Conservation (phyloP, 2,329 filamentous ascomycete genomes). For the Aspergillus sp. region DNA sequence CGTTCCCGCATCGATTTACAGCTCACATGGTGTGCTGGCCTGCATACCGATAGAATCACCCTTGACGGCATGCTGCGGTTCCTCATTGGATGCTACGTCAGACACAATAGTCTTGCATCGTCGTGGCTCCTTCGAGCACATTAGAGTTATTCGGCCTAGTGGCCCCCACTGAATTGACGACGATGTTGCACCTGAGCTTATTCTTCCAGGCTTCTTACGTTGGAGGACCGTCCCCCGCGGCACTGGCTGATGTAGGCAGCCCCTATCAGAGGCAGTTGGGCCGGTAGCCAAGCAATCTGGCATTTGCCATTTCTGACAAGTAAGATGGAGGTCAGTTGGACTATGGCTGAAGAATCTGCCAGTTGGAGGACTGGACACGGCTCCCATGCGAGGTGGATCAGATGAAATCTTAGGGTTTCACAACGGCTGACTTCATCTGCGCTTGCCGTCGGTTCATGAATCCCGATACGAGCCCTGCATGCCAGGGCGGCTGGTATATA, state of each 20-base stretch:
- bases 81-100: conserved; percentile 22
- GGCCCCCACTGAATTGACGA: conserved; percentile 13
- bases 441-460: conserved; percentile 34
- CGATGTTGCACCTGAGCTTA: conserved; percentile 26
- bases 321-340: conserved; percentile 24
- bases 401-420: conserved; percentile 39
- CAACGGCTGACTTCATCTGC: conserved; percentile 41
- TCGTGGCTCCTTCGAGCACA: conserved; percentile 8
- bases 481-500: conserved; percentile 13
- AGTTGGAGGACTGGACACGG: conserved; percentile 3
- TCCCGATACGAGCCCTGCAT: conserved; percentile 27
- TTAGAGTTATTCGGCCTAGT: conserved; percentile 19
- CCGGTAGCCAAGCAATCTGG: conserved; percentile 21
- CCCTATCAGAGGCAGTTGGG: conserved; percentile 16
- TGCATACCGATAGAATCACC: conserved; percentile 20
- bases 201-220: conserved; percentile 15
- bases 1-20: conserved; percentile 22
- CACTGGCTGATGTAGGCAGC: neutral
- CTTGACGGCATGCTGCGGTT: conserved; percentile 8
- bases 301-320: conserved; percentile 23
- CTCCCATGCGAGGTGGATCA: conserved; percentile 38
- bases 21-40: conserved; percentile 34
- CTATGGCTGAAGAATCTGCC: conserved; percentile 12
- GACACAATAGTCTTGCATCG: conserved; percentile 12
- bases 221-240: neutral